A percentile compares a stretch with the other conserved stretches of the same genome.
Evolutionary conservation across 805 yeast genomes (phyloP).

Genomic region (Spathaspora boniae): DNA sequence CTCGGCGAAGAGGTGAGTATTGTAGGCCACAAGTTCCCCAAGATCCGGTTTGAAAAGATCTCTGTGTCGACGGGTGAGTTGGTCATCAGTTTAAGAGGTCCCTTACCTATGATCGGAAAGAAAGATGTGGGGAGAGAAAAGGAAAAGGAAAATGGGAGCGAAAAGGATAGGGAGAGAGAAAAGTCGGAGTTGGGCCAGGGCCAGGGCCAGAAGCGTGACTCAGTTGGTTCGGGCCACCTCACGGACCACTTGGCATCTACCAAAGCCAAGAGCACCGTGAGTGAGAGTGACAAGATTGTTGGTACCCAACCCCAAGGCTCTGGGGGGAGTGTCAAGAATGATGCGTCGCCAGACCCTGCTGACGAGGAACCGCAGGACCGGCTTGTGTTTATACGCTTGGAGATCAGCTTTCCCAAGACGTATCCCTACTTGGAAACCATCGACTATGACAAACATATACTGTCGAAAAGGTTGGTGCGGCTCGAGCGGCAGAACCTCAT

Average conservation of each 20-base stretch:
- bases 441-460: constrained; percentile 9
- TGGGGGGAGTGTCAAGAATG: constrained; percentile 1
- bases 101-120: constrained; percentile 17
- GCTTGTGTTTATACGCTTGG: constrained; percentile 64
- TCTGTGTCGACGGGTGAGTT: constrained; percentile 83
- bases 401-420: constrained; percentile 62
- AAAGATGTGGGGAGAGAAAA: not conserved
- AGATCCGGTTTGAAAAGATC: constrained; percentile 78
- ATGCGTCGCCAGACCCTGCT: not conserved
- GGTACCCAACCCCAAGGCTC: constrained; percentile 3
- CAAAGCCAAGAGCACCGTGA: constrained; percentile 1
- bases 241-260: constrained; percentile 2
- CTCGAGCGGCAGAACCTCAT: constrained; percentile 22
- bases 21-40: constrained; percentile 87
- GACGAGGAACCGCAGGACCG: constrained; percentile 26
- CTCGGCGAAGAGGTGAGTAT: constrained; percentile 88
- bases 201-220: not conserved
- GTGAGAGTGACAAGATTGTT: constrained; percentile 1
- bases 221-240: constrained; percentile 2
- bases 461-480: constrained; percentile 14
- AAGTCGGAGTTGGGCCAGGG: not conserved
- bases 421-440: constrained; percentile 66
- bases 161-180: constrained; percentile 1
- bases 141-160: constrained; percentile 3
- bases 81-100: constrained; percentile 73